Conservation (phyloP, 805 yeast species). For the Candida mattraensis region DNA sequence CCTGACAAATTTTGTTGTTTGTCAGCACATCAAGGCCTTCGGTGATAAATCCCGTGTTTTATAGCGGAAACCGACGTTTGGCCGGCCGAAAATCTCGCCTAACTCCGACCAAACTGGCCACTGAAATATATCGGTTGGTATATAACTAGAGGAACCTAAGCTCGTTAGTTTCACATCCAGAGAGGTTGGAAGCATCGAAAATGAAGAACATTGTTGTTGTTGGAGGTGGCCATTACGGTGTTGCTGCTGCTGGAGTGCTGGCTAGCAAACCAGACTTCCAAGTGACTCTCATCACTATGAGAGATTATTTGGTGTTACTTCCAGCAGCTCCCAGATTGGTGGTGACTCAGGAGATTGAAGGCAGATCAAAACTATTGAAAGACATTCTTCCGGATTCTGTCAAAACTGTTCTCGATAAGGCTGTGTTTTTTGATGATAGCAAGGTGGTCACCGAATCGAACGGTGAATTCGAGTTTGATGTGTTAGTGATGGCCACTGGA, state of each 20-base stretch:
- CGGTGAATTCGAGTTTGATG: conserved; percentile 22
- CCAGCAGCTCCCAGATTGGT: conserved; percentile 19
- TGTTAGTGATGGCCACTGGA: conserved; percentile 34
- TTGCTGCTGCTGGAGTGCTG: conserved; percentile 8
- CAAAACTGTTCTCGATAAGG: conserved; percentile 24
- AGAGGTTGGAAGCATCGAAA: conserved; percentile 1
- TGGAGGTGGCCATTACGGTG: conserved; percentile 18
- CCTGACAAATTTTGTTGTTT: too few relatives aligned
- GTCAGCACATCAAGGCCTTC: too few relatives aligned
- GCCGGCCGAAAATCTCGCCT: too few relatives aligned
- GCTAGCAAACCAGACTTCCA: conserved; percentile 3
- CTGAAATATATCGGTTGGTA: too few relatives aligned
- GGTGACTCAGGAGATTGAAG: conserved; percentile 8
- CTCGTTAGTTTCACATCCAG: too few relatives aligned
- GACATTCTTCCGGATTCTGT: conserved; percentile 21
- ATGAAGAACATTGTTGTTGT: conserved; percentile 9
- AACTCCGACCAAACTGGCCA: too few relatives aligned
- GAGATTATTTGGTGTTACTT: conserved; percentile 10
- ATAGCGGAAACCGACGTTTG: too few relatives aligned
- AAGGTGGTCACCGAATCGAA: conserved; percentile 14
- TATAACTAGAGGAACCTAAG: too few relatives aligned
- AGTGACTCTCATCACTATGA: conserved; percentile 17
- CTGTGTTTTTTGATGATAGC: conserved; percentile 17
- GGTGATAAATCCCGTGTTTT: too few relatives aligned
- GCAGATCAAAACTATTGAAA: conserved; percentile 14